phyloP scores from a whole-genome alignment of 2,329 filamentous ascomycete species.

The Trichophyton mentagrophytes region DNA sequence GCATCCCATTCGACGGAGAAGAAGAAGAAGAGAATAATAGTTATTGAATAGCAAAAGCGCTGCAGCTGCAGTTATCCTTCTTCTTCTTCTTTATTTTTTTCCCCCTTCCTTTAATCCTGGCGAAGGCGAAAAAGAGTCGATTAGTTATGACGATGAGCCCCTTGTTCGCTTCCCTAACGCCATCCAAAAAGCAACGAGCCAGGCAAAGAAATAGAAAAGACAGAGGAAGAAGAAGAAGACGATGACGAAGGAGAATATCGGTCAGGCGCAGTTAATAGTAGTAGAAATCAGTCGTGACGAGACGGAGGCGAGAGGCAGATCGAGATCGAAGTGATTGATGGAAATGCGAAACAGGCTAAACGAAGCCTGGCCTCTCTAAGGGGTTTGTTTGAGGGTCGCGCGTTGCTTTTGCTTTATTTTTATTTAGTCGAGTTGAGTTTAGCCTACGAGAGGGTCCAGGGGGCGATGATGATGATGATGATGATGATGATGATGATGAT shows the following conservation, averaged over 20 bases:
- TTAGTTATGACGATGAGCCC: background rate
- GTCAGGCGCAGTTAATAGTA: too few species aligned
- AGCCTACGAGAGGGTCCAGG: too few species aligned
- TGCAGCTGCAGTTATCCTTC: background rate
- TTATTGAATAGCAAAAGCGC: background rate
- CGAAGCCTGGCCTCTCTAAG: too few species aligned
- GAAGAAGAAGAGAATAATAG: background rate
- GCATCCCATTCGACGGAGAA: background rate
- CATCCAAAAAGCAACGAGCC: slow-evolving; percentile 1
- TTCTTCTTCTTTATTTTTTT: too few species aligned
- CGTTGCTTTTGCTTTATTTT: too few species aligned
- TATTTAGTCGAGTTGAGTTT: too few species aligned
- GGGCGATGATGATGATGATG: too few species aligned
- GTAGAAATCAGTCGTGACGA: too few species aligned
- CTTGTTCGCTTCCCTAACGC: background rate
- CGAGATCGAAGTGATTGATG: too few species aligned
- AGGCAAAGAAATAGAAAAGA: background rate
- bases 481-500: too few species aligned
- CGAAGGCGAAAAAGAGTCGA: background rate
- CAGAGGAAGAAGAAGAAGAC: background rate
- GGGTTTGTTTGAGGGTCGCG: background rate
- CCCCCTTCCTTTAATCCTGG: background rate
- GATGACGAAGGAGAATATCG: background rate
- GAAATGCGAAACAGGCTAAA: too few species aligned
- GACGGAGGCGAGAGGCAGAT: too few species aligned